These are phyloP conservation scores for Casuarina glauca DNA, from an alignment of 306 rosid genomes.

Conservation along the genomic window DNA sequence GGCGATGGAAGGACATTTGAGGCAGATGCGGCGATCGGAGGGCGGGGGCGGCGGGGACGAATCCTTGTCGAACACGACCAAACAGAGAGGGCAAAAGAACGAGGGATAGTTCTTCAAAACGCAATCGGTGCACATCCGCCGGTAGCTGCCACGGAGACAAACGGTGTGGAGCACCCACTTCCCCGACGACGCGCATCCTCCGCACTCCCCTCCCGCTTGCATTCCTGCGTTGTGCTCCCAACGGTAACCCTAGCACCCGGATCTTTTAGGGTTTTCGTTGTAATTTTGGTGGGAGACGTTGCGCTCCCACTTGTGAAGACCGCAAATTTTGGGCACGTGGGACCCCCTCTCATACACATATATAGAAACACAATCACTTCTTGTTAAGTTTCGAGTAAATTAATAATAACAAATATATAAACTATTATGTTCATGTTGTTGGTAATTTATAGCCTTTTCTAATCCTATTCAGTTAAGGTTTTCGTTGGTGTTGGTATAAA, in stretches of 20 bases:
- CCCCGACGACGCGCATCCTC: constrained; percentile 40
- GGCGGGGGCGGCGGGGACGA: constrained; percentile 30
- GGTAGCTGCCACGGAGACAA: constrained; percentile 36
- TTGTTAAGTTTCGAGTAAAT: too few relatives aligned
- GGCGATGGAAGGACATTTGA: constrained; percentile 61
- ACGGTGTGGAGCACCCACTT: constrained; percentile 46
- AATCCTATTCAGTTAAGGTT: too few relatives aligned
- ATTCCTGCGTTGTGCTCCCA: constrained; percentile 9
- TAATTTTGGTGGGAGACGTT: neutral
- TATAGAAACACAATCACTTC: too few relatives aligned
- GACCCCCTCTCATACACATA: too few relatives aligned
- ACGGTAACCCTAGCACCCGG: constrained; percentile 14
- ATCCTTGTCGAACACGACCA: constrained; percentile 44
- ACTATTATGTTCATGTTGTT: too few relatives aligned
- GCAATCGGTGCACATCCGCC: constrained; percentile 67
- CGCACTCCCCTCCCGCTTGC: constrained; percentile 31
- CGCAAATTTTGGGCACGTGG: too few relatives aligned
- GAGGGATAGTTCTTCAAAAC: constrained; percentile 55
- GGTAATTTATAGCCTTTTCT: too few relatives aligned
- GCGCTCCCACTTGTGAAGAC: neutral
- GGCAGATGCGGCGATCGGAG: constrained; percentile 57
- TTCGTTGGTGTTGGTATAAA: too few relatives aligned
- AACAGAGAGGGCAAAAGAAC: constrained; percentile 73
- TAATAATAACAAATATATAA: too few relatives aligned
- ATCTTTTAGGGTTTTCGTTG: neutral